A percentile compares a stretch with the other conserved stretches of the same genome.
Conservation (phyloP, 352 stramenopile genomes). For the Globisporangium heterothallicum region DNA sequence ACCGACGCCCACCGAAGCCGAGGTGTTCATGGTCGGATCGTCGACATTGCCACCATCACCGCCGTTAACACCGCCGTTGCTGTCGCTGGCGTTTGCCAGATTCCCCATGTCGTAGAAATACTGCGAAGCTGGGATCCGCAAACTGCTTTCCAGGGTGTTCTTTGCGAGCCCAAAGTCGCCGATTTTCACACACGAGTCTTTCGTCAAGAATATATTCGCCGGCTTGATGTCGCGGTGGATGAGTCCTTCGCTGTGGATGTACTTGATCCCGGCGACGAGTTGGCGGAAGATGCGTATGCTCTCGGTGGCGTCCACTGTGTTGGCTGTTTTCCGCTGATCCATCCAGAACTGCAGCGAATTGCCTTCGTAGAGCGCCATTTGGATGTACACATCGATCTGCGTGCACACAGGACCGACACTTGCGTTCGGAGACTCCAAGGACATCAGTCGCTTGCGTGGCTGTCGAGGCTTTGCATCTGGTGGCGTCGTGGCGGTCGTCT, state of each 20-base stretch:
- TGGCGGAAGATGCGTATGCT: conserved; percentile 73
- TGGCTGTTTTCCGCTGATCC: conserved; percentile 31
- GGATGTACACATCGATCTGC: conserved; percentile 86
- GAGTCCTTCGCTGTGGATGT: conserved; percentile 68
- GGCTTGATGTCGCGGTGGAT: conserved; percentile 82
- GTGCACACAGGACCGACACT: conserved; percentile 36
- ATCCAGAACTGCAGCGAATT: conserved; percentile 85
- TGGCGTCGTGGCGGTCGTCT: background rate
- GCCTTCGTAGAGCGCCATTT: conserved; percentile 93
- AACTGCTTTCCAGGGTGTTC: conserved; percentile 51
- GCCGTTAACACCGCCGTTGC: conserved; percentile 21
- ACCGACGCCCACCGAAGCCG: conserved; percentile 64
- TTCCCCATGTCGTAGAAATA: conserved; percentile 46
- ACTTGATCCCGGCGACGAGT: conserved; percentile 66
- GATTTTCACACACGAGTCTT: conserved; percentile 74
- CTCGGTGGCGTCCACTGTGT: conserved; percentile 36
- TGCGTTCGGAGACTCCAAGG: conserved; percentile 15
- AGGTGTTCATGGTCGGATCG: conserved; percentile 17
- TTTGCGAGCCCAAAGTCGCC: conserved; percentile 80
- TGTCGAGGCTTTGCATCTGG: conserved; percentile 3
- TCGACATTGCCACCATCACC: conserved; percentile 4
- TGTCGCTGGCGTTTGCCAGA: too few species aligned
- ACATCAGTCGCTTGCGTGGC: conserved; percentile 16
- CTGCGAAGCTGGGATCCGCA: conserved; percentile 48
- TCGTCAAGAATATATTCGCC: conserved; percentile 76